Base-by-base conservation (phyloP, 208 protist genomes). In the Novymonas esmeraldas region DNA sequence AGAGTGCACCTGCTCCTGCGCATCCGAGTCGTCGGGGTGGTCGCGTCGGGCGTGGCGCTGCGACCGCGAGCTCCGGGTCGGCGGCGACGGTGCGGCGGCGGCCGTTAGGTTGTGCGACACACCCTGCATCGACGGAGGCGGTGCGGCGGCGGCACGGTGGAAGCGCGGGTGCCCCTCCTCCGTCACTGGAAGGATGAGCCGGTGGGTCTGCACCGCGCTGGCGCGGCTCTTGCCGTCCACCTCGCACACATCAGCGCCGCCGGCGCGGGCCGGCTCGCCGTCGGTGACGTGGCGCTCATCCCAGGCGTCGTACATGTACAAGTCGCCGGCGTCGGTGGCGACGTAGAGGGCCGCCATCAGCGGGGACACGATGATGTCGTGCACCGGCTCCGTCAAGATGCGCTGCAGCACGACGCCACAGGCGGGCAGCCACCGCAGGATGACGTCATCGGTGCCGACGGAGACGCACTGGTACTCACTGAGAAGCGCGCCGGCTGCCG, bases 281-380 rank as follows among this genome's bases (percentile, higher is more conserved):
- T 65, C 70, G 18, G 59, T 70, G 46, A 74, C 50, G 42, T 75
- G 71, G 22, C 68, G 59, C 54, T 93, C 84, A 70, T 89, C 85
- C 78, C 80, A 87, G 1, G 78, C 84, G 46, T 91, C 85, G 70
- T 91, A 87, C 83, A 92, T 85, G 38, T 61, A 72, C 22, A 94
- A 61, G 28, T 88, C 46, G 4, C 85, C 85, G 31, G 58, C 70
- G 44, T 84, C 76, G 68, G 78, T 81, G 13, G 88, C 83, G 13
- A 77, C 79, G 64, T 94, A 92, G 39, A 92, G 65, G 28, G 83
- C 78, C 10, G 76, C 72, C 79, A 85, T 85, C n/a, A 94, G 61
- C 6, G 82, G 79, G 1, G 81, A 92, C 26, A 92, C 64, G 20
- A 92, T 28, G 18, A 90, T 66, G 76, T 85, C 83, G 39, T 78